Percentiles rank a stretch among this genome's conserved stretches.
phyloP scores from a whole-genome alignment of 305 asterid species.

The Fraxinus greggii region DNA sequence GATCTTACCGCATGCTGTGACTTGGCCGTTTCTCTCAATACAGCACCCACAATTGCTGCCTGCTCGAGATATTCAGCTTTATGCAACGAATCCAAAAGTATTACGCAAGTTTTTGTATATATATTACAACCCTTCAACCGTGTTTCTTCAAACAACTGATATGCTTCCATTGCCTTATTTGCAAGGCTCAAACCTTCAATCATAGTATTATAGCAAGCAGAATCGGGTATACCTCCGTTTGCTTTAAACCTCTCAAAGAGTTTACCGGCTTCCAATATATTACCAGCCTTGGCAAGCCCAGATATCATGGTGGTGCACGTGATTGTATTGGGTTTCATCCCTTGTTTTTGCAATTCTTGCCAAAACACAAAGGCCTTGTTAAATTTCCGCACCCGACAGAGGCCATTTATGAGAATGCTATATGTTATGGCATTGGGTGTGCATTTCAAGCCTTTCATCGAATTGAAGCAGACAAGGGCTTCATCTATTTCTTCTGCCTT shows the following conservation, averaged over 20 bases:
- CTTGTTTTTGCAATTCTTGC: conserved; percentile 97
- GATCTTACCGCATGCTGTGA: conserved; percentile 86
- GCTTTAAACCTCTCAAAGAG: conserved; percentile 66
- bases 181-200: conserved; percentile 82
- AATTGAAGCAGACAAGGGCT: conserved; percentile 95
- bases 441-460: conserved; percentile 81
- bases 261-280: conserved; percentile 70
- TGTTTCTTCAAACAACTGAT: conserved; percentile 76
- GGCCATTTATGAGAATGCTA: conserved; percentile 80
- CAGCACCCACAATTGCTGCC: conserved; percentile 92
- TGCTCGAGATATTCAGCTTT: conserved; percentile 89
- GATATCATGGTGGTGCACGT: conserved; percentile 86
- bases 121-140: conserved; percentile 71
- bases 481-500: conserved; percentile 90
- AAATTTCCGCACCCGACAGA: conserved; percentile 79
- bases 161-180: conserved; percentile 78
- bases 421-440: conserved; percentile 59
- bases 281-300: conserved; percentile 94
- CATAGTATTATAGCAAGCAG: conserved; percentile 90
- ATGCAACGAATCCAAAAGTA: conserved; percentile 84
- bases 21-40: conserved; percentile 80
- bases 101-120: conserved; percentile 72
- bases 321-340: conserved; percentile 69
- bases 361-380: conserved; percentile 97
- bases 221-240: conserved; percentile 83